phyloP scores from a whole-genome alignment of 805 yeast species.

The Jamesozyma hellenica region DNA sequence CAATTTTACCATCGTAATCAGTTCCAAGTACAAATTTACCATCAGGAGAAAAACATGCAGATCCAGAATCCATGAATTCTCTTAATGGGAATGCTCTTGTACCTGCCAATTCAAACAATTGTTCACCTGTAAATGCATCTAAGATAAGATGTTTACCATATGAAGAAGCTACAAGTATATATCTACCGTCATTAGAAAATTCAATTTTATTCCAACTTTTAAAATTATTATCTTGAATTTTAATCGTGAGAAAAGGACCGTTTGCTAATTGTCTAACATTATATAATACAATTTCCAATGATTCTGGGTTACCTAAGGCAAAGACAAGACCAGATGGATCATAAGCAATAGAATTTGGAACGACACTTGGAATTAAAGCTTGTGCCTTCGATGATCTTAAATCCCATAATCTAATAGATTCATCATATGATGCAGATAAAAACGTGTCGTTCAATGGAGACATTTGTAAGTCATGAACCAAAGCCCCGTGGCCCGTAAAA shows the following conservation, averaged over 20 bases:
- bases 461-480: slow-evolving; percentile 63
- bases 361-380: slow-evolving; percentile 48
- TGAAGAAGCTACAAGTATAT: slow-evolving; percentile 48
- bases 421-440: slow-evolving; percentile 62
- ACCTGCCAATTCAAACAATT: slow-evolving; percentile 39
- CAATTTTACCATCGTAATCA: slow-evolving; percentile 42
- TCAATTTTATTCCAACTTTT: slow-evolving; percentile 56
- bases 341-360: slow-evolving; percentile 51
- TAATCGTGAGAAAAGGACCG: slow-evolving; percentile 43
- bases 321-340: slow-evolving; percentile 82
- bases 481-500: slow-evolving; percentile 76
- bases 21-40: slow-evolving; percentile 55
- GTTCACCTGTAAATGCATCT: slow-evolving; percentile 60
- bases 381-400: slow-evolving; percentile 53
- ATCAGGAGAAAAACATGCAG: slow-evolving; percentile 56
- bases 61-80: slow-evolving; percentile 42
- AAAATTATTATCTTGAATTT: slow-evolving; percentile 24
- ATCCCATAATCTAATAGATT: slow-evolving; percentile 84
- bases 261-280: slow-evolving; percentile 49
- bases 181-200: slow-evolving; percentile 69
- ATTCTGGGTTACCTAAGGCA: slow-evolving; percentile 47
- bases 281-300: slow-evolving; percentile 45
- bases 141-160: slow-evolving; percentile 49
- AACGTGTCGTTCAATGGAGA: slow-evolving; percentile 59
- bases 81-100: slow-evolving; percentile 37